Percentiles rank a stretch among this genome's conserved stretches.
Conservation (phyloP, 108 stramenopile genomes). For the Fistulifera solaris region DNA sequence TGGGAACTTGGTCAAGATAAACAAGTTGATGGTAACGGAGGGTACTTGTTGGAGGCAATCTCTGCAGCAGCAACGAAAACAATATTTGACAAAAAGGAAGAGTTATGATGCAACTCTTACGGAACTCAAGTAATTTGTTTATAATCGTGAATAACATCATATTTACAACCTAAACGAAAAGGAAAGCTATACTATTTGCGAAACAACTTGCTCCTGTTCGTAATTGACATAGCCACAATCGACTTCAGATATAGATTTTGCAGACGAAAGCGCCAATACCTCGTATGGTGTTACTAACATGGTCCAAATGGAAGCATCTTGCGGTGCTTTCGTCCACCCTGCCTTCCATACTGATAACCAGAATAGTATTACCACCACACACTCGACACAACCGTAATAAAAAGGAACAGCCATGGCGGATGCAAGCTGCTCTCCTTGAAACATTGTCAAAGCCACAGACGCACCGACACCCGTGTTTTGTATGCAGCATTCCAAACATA, state of each 20-base stretch:
- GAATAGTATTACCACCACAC: conserved; percentile 39
- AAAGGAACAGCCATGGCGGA: conserved; percentile 58
- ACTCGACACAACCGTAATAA: conserved; percentile 52
- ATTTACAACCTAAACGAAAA: too few relatives aligned
- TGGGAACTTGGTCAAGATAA: conserved; percentile 80
- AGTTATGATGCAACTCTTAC: too few relatives aligned
- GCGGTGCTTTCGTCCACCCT: conserved; percentile 66
- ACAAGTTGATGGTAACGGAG: conserved; percentile 19
- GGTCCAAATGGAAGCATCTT: conserved; percentile 27
- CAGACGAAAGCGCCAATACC: conserved; percentile 8
- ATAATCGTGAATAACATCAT: too few relatives aligned
- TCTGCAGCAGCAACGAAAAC: conserved; percentile 6
- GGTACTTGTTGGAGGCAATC: conserved; percentile 30
- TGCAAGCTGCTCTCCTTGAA: conserved; percentile 21
- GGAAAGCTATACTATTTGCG: too few relatives aligned
- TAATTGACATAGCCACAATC: too few relatives aligned
- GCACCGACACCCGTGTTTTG: conserved; percentile 83
- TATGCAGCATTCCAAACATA: conserved; percentile 77
- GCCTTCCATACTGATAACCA: conserved; percentile 41
- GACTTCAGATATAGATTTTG: too few relatives aligned
- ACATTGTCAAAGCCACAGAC: conserved; percentile 59
- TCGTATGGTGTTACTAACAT: conserved; percentile 46
- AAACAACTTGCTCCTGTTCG: too few relatives aligned
- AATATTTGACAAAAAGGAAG: background rate
- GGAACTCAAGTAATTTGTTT: too few relatives aligned